Base-by-base conservation (phyloP, 2,329 filamentous ascomycete species). In the Diaporthe velutina region DNA sequence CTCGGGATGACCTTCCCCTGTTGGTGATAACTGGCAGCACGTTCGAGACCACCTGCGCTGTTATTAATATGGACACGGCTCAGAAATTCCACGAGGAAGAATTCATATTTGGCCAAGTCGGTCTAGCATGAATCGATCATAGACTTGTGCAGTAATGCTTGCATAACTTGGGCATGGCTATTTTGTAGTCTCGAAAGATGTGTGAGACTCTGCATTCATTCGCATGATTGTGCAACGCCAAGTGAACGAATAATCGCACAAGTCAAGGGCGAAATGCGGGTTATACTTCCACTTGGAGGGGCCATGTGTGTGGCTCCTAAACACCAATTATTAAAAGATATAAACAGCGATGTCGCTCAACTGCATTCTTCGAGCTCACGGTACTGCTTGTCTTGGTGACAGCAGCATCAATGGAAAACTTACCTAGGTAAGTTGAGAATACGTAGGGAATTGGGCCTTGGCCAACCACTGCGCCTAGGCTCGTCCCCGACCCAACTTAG, bases 401-500 rank as follows among this genome's bases (percentile, higher is more conserved):
- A n/a, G n/a, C n/a, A n/a, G n/a, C n/a, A n/a, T n/a, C 17, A 9
- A 19, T 13, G 61, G 19, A 28, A 35, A 66, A 58, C 30, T n/a
- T n/a, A n/a, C n/a, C n/a, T n/a, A n/a, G n/a, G 10, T 38, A 17
- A 35, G 55, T 58, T n/a, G 55, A 58, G 30, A n/a, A 12, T 35
- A 8, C 28, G 30, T 38, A 8, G 4, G 28, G 17, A 15, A 30
- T 15, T 19, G 13, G 25, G 10, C 28, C 9, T 17, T 48, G 22
- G 10, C n/a, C 52, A 15, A 57, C 28, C 1, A 15, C 12, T 17
- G 15, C 22, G 12, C 19, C 22, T 13, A 8, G 25, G 6, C 64
- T 54, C 64, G 64, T 68, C 64, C 64, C 64, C 64, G n/a, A 68
- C 64, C 64, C 48, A 40, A 68, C 64, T 54, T 54, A 68, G 64